Evolutionary conservation across 371 early-diverging fungal genomes (phyloP).

Genomic region (Mortierella sp.): DNA sequence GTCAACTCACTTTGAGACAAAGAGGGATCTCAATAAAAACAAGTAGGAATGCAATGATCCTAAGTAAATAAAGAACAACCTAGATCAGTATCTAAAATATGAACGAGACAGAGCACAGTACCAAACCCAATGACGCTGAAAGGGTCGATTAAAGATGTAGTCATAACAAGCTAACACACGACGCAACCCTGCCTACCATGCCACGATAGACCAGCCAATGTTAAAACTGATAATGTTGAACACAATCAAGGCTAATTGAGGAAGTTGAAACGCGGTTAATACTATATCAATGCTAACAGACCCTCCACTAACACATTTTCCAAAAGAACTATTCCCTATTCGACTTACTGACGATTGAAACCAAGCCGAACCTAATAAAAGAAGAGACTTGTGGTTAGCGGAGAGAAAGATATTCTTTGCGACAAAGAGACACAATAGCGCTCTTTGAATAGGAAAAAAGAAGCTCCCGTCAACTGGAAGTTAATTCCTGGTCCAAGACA

Average conservation of each 20-base stretch:
- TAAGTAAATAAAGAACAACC: slow-evolving; percentile 1
- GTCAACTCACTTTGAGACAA: slow-evolving; percentile 39
- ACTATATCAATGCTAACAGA: background rate
- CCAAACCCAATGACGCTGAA: too few relatives aligned
- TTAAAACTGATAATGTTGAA: slow-evolving; percentile 21
- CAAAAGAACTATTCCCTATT: background rate
- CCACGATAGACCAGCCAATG: slow-evolving; percentile 38
- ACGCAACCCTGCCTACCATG: slow-evolving; percentile 24
- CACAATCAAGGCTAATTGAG: slow-evolving; percentile 25
- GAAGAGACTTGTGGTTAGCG: background rate
- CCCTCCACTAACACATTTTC: background rate
- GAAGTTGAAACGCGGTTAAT: background rate
- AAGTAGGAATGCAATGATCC: slow-evolving; percentile 47
- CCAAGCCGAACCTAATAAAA: slow-evolving; percentile 32
- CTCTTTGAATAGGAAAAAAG: background rate
- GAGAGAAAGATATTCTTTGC: background rate
- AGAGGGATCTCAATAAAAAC: slow-evolving; percentile 47
- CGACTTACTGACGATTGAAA: slow-evolving; percentile 40
- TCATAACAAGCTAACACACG: too few relatives aligned
- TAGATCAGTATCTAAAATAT: background rate
- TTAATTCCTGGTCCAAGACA: background rate
- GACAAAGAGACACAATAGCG: background rate
- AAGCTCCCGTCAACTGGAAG: background rate
- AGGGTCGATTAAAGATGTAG: too few relatives aligned
- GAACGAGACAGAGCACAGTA: too few relatives aligned